Evolutionary conservation across 495 filamentous ascomycete genomes (phyloP).

Genomic region (Lasiosphaeria hispida): DNA sequence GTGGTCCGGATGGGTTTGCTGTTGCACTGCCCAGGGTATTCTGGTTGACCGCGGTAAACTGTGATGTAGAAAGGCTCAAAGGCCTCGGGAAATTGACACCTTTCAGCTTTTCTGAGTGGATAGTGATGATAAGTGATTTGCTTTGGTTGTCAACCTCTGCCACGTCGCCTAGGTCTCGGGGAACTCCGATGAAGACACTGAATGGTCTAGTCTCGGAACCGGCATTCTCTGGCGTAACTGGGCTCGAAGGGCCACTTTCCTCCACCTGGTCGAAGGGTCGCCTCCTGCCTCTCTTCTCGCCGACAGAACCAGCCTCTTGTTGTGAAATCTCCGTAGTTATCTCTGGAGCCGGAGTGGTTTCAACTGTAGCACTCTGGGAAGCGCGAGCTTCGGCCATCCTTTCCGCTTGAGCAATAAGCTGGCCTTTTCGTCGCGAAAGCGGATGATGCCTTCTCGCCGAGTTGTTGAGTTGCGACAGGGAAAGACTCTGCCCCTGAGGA

Average conservation of each 20-base stretch:
- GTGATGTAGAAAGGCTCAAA: no score
- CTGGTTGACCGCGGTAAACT: not conserved
- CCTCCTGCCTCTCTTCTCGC: not conserved
- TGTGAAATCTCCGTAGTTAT: no score
- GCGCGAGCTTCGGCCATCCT: not conserved
- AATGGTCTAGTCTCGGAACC: no score
- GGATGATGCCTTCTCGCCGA: conserved; percentile 19
- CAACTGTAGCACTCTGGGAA: not conserved
- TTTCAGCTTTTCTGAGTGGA: conserved; percentile 33
- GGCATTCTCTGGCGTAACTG: no score
- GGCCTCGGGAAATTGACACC: no score
- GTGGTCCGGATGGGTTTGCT: not conserved
- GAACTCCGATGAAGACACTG: conserved; percentile 19
- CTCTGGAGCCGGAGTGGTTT: not conserved
- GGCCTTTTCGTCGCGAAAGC: conserved; percentile 28
- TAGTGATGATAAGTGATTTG: conserved; percentile 36
- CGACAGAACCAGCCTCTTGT: no score
- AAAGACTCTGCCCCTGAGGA: conserved; percentile 8
- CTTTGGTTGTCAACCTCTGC: not conserved
- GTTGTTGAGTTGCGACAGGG: conserved; percentile 23
- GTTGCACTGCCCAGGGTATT: not conserved
- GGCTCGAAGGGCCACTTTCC: no score
- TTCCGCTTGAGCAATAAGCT: conserved; percentile 7
- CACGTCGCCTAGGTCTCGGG: not conserved
- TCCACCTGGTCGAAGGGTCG: no score